Percentiles rank a stretch among this genome's conserved stretches.
phyloP scores from a whole-genome alignment of 345 rosid genomes.

The Cardamine chenopodiifolia region DNA sequence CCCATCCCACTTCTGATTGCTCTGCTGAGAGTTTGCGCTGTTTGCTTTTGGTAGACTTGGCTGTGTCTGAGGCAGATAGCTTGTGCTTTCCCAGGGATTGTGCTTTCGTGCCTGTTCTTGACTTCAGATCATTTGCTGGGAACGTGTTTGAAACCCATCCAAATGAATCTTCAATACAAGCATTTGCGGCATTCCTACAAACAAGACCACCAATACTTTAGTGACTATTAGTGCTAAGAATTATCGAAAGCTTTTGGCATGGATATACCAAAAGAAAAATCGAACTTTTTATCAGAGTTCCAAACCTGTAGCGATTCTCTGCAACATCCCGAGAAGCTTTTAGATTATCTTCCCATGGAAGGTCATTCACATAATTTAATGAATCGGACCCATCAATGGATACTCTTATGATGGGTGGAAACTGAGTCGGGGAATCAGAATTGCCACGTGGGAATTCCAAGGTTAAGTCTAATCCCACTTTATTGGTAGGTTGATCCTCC shows the following conservation, averaged over 20 bases:
- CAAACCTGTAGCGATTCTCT: slow-evolving; percentile 85
- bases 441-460: slow-evolving; percentile 65
- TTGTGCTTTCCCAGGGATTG: slow-evolving; percentile 83
- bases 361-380: slow-evolving; percentile 37
- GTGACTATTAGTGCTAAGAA: neutral
- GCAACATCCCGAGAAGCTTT: slow-evolving; percentile 53
- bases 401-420: slow-evolving; percentile 62
- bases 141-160: slow-evolving; percentile 69
- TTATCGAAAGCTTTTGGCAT: neutral
- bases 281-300: neutral
- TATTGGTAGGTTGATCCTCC: slow-evolving; percentile 48
- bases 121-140: slow-evolving; percentile 61
- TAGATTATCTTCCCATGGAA: slow-evolving; percentile 48
- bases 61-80: slow-evolving; percentile 51
- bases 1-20: slow-evolving; percentile 37
- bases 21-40: slow-evolving; percentile 56
- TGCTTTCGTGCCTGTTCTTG: slow-evolving; percentile 52
- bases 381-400: slow-evolving; percentile 57
- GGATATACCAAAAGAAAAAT: neutral
- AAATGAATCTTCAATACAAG: slow-evolving; percentile 55
- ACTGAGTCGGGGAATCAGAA: slow-evolving; percentile 47
- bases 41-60: slow-evolving; percentile 66
- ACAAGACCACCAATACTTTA: slow-evolving; percentile 5
- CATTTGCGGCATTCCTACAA: slow-evolving; percentile 70
- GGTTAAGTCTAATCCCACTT: slow-evolving; percentile 62